Conservation (phyloP, 2,329 filamentous ascomycete species). For the Nothophoma quercina region DNA sequence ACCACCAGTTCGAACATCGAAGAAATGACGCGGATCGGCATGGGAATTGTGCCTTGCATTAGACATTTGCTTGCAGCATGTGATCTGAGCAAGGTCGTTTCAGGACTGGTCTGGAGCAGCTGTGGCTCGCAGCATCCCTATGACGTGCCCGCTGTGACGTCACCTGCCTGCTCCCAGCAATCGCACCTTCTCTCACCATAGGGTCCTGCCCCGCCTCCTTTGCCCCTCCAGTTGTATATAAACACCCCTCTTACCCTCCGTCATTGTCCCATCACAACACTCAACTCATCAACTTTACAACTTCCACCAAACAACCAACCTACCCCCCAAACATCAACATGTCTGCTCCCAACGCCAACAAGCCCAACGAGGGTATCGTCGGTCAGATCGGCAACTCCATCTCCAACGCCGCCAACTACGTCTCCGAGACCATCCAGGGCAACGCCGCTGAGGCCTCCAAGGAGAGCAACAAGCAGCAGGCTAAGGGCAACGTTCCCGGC, state of each 20-base stretch:
- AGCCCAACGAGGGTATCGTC: conserved; percentile 54
- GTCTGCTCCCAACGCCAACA: conserved; percentile 55
- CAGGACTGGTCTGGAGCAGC: conserved; percentile 17
- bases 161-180: conserved; percentile 9
- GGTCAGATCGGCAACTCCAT: conserved; percentile 51
- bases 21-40: conserved; percentile 20
- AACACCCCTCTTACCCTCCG: conserved; percentile 18
- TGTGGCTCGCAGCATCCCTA: conserved; percentile 14
- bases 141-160: conserved; percentile 17
- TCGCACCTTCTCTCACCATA: conserved; percentile 17
- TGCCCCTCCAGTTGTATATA: conserved; percentile 24
- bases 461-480: conserved; percentile 70
- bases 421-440: conserved; percentile 69
- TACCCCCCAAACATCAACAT: conserved; percentile 43
- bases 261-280: conserved; percentile 23
- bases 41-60: conserved; percentile 21
- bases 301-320: conserved; percentile 17
- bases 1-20: conserved; percentile 15
- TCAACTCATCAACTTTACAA: conserved; percentile 23
- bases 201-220: conserved; percentile 2
- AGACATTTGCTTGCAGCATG: conserved; percentile 20
- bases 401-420: conserved; percentile 72
- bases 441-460: conserved; percentile 65
- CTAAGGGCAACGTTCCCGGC: conserved; percentile 65
- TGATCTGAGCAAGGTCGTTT: conserved; percentile 16